A percentile compares a stretch with the other conserved stretches of the same genome.
These are phyloP conservation scores for Hypoxylon trugodes DNA, from an alignment of 495 filamentous ascomycete species.

Conservation along the genomic window DNA sequence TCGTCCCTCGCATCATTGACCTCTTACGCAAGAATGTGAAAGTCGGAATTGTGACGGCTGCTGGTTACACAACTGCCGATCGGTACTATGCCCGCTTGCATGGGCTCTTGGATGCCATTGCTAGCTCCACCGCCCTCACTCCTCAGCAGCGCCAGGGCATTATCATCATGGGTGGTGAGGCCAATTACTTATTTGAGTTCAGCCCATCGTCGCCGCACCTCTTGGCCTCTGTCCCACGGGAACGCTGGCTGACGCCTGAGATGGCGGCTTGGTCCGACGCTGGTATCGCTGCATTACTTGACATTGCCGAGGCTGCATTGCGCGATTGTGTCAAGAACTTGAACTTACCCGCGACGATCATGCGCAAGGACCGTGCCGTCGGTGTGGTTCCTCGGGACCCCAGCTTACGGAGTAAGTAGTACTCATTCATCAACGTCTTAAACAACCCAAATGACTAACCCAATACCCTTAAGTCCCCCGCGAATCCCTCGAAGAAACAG, in stretches of 20 bases:
- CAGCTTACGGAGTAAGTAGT: conserved; percentile 67
- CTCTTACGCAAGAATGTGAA: conserved; percentile 68
- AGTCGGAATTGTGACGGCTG: conserved; percentile 95
- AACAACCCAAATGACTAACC: too few species aligned
- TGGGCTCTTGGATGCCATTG: conserved; percentile 85
- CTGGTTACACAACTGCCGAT: conserved; percentile 87
- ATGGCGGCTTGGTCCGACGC: conserved; percentile 86
- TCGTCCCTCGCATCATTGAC: conserved; percentile 78
- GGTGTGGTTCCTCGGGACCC: conserved; percentile 77
- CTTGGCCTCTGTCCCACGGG: conserved; percentile 68
- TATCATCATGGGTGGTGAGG: conserved; percentile 86
- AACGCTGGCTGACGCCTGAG: conserved; percentile 83
- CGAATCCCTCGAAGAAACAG: conserved; percentile 94
- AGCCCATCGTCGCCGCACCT: conserved; percentile 61
- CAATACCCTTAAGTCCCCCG: too few species aligned
- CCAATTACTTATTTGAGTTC: conserved; percentile 88
- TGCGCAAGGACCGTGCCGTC: conserved; percentile 93
- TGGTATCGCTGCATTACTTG: conserved; percentile 79
- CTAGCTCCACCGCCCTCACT: conserved; percentile 65
- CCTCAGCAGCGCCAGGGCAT: conserved; percentile 74
- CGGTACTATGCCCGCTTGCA: conserved; percentile 85
- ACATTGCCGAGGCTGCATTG: conserved; percentile 85
- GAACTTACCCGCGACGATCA: conserved; percentile 74
- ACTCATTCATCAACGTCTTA: too few species aligned
- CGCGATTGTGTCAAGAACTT: conserved; percentile 80